These are phyloP conservation scores for Penicillium samsonianum DNA, from an alignment of 495 filamentous ascomycete genomes.

Conservation along the genomic window DNA sequence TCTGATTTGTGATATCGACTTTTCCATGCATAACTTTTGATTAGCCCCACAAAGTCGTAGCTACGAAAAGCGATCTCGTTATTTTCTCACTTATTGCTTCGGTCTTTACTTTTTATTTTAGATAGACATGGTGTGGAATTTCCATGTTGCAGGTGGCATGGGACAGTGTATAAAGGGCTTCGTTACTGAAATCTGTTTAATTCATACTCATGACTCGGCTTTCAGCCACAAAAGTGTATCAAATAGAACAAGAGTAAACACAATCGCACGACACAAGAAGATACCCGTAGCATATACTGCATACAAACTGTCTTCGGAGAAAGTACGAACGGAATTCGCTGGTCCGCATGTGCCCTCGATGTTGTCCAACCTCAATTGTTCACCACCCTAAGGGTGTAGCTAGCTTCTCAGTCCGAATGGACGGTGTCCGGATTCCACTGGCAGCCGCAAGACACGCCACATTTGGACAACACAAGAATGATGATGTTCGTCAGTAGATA, in stretches of 20 bases:
- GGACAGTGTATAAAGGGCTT: no score
- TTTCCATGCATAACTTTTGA: no score
- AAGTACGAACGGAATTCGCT: neutral
- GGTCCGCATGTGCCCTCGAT: neutral
- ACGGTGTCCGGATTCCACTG: neutral
- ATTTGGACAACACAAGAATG: neutral
- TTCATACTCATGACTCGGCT: neutral
- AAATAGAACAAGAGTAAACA: neutral
- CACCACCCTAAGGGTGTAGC: neutral
- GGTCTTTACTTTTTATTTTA: no score
- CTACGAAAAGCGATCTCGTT: no score
- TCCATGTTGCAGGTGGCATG: no score
- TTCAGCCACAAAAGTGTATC: neutral
- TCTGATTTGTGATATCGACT: no score
- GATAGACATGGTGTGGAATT: no score
- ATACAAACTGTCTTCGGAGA: neutral
- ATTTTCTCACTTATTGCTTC: no score
- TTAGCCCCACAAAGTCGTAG: no score
- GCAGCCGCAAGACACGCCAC: neutral
- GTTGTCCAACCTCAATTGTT: neutral
- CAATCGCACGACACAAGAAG: neutral
- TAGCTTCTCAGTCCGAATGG: neutral
- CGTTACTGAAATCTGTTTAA: no score
- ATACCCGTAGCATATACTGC: neutral
- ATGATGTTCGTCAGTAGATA: neutral